phyloP scores from a whole-genome alignment of 768 basidiomycete species.

The Amanita thiersii region DNA sequence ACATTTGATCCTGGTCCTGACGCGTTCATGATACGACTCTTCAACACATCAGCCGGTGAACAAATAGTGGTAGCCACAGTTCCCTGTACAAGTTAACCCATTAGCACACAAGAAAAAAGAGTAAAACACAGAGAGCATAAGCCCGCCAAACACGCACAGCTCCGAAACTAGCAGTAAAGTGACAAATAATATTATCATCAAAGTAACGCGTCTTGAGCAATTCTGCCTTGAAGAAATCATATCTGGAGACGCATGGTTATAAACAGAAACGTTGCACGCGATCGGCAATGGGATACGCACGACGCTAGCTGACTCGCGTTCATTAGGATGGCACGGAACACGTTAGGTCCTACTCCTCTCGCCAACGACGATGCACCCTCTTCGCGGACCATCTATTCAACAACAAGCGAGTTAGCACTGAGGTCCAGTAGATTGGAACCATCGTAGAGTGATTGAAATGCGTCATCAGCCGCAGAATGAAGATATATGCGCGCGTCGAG shows the following conservation, averaged over 20 bases:
- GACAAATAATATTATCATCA: conserved; percentile 73
- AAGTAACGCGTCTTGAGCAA: conserved; percentile 66
- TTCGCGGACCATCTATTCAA: conserved; percentile 71
- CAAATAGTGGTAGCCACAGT: conserved; percentile 87
- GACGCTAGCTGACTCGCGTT: conserved; percentile 90
- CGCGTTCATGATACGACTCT: conserved; percentile 88
- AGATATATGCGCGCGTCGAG: too few relatives aligned
- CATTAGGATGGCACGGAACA: conserved; percentile 82
- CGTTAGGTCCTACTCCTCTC: conserved; percentile 78
- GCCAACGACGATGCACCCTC: conserved; percentile 71
- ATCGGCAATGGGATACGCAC: conserved; percentile 31
- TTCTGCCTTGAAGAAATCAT: conserved; percentile 88
- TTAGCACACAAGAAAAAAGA: neutral
- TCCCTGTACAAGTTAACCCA: conserved; percentile 33
- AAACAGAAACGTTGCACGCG: neutral
- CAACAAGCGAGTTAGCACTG: conserved; percentile 7
- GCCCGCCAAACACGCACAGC: conserved; percentile 48
- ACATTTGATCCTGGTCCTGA: conserved; percentile 74
- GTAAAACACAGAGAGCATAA: neutral
- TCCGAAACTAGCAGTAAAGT: conserved; percentile 82
- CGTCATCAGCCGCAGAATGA: too few relatives aligned
- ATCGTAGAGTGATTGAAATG: too few relatives aligned
- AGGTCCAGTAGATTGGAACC: neutral
- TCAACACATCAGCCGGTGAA: conserved; percentile 82
- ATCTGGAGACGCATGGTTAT: conserved; percentile 31